Evolutionary conservation across 768 basidiomycete species (phyloP), one percentile per base, ranked within the genome.

Genomic region (Pleurotus salmoneostramineus): DNA sequence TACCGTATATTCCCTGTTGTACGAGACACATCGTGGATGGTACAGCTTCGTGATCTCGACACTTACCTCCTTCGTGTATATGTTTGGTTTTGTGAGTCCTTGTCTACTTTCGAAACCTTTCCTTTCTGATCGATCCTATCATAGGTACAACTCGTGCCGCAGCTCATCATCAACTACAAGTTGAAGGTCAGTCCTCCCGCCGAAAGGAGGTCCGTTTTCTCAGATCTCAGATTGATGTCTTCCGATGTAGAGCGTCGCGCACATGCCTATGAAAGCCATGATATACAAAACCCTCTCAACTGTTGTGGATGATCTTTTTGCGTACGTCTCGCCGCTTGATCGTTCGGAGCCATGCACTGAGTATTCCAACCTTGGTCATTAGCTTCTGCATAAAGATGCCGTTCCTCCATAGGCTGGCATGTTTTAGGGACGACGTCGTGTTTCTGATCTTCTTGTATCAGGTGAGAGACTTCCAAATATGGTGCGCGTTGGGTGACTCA

Each of bases 211-310:
- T 31, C 36, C 50, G 54, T 57, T 15, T 14, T 21, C n/a, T 8
- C 36, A 34, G 56, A 60, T 32, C 40, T 51, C 56, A 45, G 57
- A 15, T 12, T 60, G 35, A 50, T 56, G 12, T 42, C 63, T 62
- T 48, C 31, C 47, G 17, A 32, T 11, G 56, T 74, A 95, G 89
- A 93, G 89, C 69, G 95, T 97, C 36, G 90, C 96, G 46, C 96
- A 98, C 69, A 94, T 98, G 89, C 95, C 95, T 15, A 95, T 97
- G 89, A 97, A 95, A 71, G 91, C 95, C 3, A 94, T 98, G 92
- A 87, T 95, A 63, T 96, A 94, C 80, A 97, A 96, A 76, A 87
- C 91, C 1, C 78, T 96, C 58, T 89, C 92, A 46, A 92, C 88
- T 1, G 89, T 92, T 49, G 90, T 95, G 46, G 95, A 96, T 73